Evolutionary conservation across 2,329 filamentous ascomycete species (phyloP).

Genomic region (Ceratocystis cubensis): DNA sequence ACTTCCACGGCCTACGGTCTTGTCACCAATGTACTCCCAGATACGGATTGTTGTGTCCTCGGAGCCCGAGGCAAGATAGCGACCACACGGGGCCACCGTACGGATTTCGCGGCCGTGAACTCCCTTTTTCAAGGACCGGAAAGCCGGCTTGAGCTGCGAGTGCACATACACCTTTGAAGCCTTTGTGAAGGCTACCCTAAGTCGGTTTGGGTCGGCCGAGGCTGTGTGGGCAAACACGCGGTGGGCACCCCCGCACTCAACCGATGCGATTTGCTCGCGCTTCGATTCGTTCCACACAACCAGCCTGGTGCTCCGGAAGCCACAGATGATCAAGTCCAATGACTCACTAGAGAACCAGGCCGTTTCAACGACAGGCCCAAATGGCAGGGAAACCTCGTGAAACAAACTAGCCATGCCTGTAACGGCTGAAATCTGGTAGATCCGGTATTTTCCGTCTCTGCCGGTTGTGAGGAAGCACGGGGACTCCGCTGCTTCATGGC

Average conservation of each 20-base stretch:
- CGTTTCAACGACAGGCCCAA: conserved; percentile 66
- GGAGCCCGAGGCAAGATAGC: conserved; percentile 50
- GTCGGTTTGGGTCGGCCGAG: conserved; percentile 21
- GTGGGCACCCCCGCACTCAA: conserved; percentile 78
- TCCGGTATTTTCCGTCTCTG: conserved; percentile 62
- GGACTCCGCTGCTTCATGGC: conserved; percentile 22
- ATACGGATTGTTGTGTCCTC: conserved; percentile 67
- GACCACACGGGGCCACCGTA: conserved; percentile 32
- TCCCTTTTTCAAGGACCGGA: conserved; percentile 37
- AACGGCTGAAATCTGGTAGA: conserved; percentile 37
- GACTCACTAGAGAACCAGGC: conserved; percentile 42
- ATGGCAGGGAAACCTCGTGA: conserved; percentile 56
- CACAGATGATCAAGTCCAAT: conserved; percentile 56
- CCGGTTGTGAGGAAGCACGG: conserved; percentile 55
- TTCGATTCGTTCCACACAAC: conserved; percentile 66
- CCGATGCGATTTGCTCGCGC: conserved; percentile 54
- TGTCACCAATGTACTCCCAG: conserved; percentile 37
- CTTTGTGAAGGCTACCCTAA: conserved; percentile 62
- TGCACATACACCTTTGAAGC: conserved; percentile 42
- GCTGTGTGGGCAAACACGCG: conserved; percentile 52
- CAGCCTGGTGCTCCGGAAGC: conserved; percentile 70
- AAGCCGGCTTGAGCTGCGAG: conserved; percentile 29
- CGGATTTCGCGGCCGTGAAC: conserved; percentile 76
- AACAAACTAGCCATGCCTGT: conserved; percentile 32
- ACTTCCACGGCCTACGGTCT: conserved; percentile 21